Evolutionary conservation across 106 monocot genomes (phyloP).

Genomic region (Dendrobium nobile): DNA sequence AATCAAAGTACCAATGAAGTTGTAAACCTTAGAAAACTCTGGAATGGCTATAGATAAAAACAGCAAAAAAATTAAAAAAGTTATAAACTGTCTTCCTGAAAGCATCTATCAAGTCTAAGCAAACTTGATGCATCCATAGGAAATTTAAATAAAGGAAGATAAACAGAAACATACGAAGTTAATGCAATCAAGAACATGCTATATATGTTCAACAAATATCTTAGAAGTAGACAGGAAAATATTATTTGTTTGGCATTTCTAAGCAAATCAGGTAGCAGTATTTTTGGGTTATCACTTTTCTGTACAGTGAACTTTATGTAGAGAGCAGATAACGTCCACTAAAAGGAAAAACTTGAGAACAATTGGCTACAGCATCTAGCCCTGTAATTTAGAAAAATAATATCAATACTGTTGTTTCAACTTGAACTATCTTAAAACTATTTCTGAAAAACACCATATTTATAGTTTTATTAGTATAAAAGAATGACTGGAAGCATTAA

Average conservation of each 20-base stretch:
- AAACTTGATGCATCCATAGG: not conserved
- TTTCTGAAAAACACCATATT: no score
- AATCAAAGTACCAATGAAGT: slow-evolving; percentile 53
- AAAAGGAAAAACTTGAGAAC: no score
- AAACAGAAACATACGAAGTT: not conserved
- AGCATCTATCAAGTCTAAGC: not conserved
- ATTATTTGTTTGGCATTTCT: not conserved
- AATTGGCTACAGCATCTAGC: no score
- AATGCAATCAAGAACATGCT: not conserved
- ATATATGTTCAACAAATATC: not conserved
- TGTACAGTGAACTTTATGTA: not conserved
- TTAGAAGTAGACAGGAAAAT: not conserved
- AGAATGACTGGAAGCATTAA: no score
- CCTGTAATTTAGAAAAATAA: no score
- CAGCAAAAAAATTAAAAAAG: not conserved
- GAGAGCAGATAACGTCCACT: not conserved
- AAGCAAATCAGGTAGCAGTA: not conserved
- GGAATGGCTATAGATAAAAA: slow-evolving; percentile 18
- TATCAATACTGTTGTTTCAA: no score
- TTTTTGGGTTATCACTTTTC: not conserved
- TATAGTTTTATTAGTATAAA: no score
- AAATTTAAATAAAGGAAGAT: not conserved
- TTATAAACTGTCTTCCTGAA: not conserved
- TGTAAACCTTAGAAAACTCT: slow-evolving; percentile 57
- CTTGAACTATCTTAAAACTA: no score